Percentiles rank a stretch among this genome's conserved stretches.
phyloP scores from a whole-genome alignment of 2,329 filamentous ascomycete genomes.

The Dothidotthia symphoricarpi region DNA sequence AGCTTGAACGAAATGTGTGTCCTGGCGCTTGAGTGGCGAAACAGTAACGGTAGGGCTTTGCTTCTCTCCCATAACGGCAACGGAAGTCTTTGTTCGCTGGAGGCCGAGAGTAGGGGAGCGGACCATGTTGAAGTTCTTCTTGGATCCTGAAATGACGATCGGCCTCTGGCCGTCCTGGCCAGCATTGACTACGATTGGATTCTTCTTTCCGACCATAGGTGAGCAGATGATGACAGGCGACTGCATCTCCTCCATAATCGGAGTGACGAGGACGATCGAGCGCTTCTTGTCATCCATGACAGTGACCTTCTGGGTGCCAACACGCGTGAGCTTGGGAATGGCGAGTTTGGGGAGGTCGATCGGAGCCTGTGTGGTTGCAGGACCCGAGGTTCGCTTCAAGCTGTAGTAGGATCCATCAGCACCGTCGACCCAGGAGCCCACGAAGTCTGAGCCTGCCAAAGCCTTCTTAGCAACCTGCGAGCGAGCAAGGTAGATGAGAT shows the following conservation, averaged over 20 bases:
- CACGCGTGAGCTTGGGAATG: slow-evolving; percentile 10
- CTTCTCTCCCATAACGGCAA: slow-evolving; percentile 15
- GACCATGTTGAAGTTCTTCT: slow-evolving; percentile 12
- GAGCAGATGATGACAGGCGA: slow-evolving; percentile 27
- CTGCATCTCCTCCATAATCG: slow-evolving; percentile 22
- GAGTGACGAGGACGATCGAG: slow-evolving; percentile 20
- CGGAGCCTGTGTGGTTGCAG: slow-evolving; percentile 1
- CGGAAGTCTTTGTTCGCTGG: slow-evolving; percentile 18
- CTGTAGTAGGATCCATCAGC: slow-evolving; percentile 28
- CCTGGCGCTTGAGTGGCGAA: slow-evolving; percentile 14
- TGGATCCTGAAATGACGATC: slow-evolving; percentile 15
- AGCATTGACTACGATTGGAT: slow-evolving; percentile 20
- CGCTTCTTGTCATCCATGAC: slow-evolving; percentile 24
- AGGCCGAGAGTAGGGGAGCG: slow-evolving; percentile 11
- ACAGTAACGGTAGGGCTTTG: slow-evolving; percentile 6
- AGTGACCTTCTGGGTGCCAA: slow-evolving; percentile 16
- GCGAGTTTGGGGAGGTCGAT: slow-evolving; percentile 10
- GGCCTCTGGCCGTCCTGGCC: slow-evolving; percentile 14
- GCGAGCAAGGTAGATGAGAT: slow-evolving; percentile 27
- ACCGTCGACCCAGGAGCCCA: slow-evolving; percentile 29
- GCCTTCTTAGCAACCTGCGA: slow-evolving; percentile 28
- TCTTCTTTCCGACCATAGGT: slow-evolving; percentile 24
- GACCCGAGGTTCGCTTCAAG: slow-evolving; percentile 17
- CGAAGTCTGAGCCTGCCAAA: slow-evolving; percentile 17
- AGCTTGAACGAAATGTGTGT: slow-evolving; percentile 19